phyloP scores from a whole-genome alignment of 192 early-diverging fungal genomes.

The Backusella tarrabulga region DNA sequence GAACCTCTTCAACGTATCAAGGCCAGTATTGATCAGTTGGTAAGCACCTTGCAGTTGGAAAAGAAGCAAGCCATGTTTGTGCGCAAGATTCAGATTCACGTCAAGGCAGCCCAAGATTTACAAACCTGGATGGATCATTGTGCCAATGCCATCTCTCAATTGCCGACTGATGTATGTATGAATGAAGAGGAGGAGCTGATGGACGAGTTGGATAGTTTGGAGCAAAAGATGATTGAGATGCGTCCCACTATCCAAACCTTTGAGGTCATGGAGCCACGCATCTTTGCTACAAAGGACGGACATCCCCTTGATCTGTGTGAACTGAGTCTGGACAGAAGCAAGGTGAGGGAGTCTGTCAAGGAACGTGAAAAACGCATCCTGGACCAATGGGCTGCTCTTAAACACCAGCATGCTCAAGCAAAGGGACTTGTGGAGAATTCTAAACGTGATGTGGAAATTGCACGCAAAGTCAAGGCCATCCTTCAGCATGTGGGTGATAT shows the following conservation, averaged over 20 bases:
- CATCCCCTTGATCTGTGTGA: not conserved
- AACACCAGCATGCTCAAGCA: conserved; percentile 16
- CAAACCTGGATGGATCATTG: conserved; percentile 28
- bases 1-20: not conserved
- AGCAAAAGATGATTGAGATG: conserved; percentile 18
- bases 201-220: conserved; percentile 20
- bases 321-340: not conserved
- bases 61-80: conserved; percentile 27
- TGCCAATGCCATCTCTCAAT: conserved; percentile 15
- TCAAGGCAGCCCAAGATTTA: conserved; percentile 30
- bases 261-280: conserved; percentile 15
- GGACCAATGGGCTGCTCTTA: conserved; percentile 34
- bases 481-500: conserved; percentile 25
- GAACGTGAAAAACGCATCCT: conserved; percentile 27
- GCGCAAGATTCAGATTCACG: conserved; percentile 23
- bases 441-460: conserved; percentile 16
- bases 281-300: conserved; percentile 22
- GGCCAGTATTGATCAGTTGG: conserved; percentile 2
- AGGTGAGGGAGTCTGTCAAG: conserved; percentile 13
- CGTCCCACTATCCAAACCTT: conserved; percentile 27
- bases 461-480: conserved; percentile 31
- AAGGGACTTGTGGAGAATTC: conserved; percentile 19
- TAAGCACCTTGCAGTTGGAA: conserved; percentile 1
- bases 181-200: conserved; percentile 25
- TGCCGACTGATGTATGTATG: conserved; percentile 22